These are phyloP conservation scores for Arabidopsis lyrata DNA, from an alignment of 441 rosid species.

Conservation along the genomic window DNA sequence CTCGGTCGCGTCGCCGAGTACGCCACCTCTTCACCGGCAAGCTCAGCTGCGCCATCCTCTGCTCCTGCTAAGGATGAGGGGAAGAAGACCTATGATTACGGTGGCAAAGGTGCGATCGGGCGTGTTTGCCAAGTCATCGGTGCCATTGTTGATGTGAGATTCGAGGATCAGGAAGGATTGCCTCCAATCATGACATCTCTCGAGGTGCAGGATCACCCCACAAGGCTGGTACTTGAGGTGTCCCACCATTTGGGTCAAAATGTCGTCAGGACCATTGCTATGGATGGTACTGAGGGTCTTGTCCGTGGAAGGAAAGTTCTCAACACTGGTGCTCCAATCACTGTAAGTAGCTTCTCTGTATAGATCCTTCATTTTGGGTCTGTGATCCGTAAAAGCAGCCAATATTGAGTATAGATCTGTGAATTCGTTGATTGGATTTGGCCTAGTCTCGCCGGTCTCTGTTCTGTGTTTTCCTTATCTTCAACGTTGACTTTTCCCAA, in stretches of 20 bases:
- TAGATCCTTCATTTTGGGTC: not conserved
- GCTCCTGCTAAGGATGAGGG: conserved; percentile 48
- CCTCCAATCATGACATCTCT: conserved; percentile 98
- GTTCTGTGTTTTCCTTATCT: not conserved
- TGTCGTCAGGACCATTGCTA: conserved; percentile 87
- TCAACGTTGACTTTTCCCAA: conserved; percentile 14
- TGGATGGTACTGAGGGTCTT: conserved; percentile 97
- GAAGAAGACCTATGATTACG: conserved; percentile 71
- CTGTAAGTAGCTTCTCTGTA: conserved; percentile 51
- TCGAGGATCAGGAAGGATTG: conserved; percentile 72
- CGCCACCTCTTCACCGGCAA: conserved; percentile 70
- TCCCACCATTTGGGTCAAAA: conserved; percentile 92
- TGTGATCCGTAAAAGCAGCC: not conserved
- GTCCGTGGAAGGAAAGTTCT: conserved; percentile 87
- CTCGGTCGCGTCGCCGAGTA: conserved; percentile 74
- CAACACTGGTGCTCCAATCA: conserved; percentile 96
- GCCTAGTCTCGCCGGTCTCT: not conserved
- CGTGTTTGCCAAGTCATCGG: conserved; percentile 94
- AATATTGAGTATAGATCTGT: conserved; percentile 24
- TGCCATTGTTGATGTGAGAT: conserved; percentile 92
- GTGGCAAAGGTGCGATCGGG: conserved; percentile 88
- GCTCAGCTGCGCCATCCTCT: conserved; percentile 50
- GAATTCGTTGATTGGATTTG: not conserved
- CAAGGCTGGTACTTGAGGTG: conserved; percentile 87
- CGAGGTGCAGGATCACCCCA: conserved; percentile 73